A percentile compares a stretch with the other conserved stretches of the same genome.
Evolutionary conservation across 1,284 basidiomycete species (phyloP).

Genomic region (Amylostereum chailletii): DNA sequence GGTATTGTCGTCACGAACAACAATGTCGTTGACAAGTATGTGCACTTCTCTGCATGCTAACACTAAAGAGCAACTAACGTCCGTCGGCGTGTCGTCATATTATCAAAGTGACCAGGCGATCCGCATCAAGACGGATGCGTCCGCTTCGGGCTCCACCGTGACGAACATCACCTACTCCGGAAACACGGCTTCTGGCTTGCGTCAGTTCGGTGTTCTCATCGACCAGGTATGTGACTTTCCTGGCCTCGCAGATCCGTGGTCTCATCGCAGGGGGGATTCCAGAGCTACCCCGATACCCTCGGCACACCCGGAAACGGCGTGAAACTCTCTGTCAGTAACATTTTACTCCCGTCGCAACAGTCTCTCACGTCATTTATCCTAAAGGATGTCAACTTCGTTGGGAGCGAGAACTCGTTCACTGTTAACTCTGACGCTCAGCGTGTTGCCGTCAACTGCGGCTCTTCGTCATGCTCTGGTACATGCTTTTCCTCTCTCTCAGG

Average conservation of each 20-base stretch:
- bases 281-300: constrained; percentile 28
- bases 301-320: constrained; percentile 28
- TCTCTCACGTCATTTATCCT: neutral
- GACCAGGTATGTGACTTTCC: constrained; percentile 20
- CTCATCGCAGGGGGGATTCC: neutral
- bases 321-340: constrained; percentile 17
- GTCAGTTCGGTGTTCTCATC: constrained; percentile 29
- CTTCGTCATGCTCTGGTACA: constrained; percentile 21
- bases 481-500: neutral
- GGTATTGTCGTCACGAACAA: constrained; percentile 39
- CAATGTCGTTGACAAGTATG: constrained; percentile 25
- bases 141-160: constrained; percentile 25
- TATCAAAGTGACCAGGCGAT: constrained; percentile 26
- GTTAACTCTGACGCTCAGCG: constrained; percentile 20
- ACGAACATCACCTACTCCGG: constrained; percentile 28
- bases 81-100: neutral
- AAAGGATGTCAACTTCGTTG: constrained; percentile 23
- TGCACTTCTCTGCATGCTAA: neutral
- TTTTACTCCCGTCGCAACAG: neutral
- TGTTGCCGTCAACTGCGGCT: constrained; percentile 25
- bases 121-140: constrained; percentile 31
- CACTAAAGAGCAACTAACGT: neutral
- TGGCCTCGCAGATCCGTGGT: neutral
- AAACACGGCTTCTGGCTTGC: constrained; percentile 18
- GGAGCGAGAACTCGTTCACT: constrained; percentile 16